Evolutionary conservation across 768 basidiomycete species (phyloP).

Genomic region (Heimioporus sp.): DNA sequence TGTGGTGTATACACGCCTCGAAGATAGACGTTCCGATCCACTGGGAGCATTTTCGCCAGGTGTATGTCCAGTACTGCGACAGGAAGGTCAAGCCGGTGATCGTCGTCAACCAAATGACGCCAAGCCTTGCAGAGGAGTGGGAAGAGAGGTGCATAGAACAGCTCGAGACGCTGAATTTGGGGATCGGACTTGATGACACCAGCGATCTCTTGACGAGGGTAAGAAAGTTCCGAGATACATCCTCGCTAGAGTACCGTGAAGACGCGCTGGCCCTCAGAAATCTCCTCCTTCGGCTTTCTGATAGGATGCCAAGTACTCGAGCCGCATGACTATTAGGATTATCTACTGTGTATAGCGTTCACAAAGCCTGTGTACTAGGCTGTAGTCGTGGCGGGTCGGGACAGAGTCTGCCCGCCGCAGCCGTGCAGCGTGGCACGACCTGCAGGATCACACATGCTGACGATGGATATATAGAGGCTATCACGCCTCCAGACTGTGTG

Average conservation of each 20-base stretch:
- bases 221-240: slow-evolving; percentile 10
- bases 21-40: slow-evolving; percentile 27
- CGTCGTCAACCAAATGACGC: slow-evolving; percentile 25
- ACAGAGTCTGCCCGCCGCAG: background rate
- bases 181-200: background rate
- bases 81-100: slow-evolving; percentile 25
- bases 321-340: background rate
- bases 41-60: slow-evolving; percentile 26
- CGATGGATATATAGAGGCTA: background rate
- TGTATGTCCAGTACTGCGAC: slow-evolving; percentile 24
- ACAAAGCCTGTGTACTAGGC: no score
- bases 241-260: slow-evolving; percentile 17
- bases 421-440: slow-evolving; percentile 4
- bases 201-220: slow-evolving; percentile 13
- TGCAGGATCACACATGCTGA: slow-evolving; percentile 17
- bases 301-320: background rate
- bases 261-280: slow-evolving; percentile 18
- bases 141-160: slow-evolving; percentile 18
- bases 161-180: slow-evolving; percentile 10
- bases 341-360: background rate
- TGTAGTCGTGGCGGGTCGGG: background rate
- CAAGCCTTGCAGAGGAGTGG: slow-evolving; percentile 12
- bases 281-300: slow-evolving; percentile 16
- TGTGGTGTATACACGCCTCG: slow-evolving; percentile 31
- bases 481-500: background rate